Base-by-base conservation (phyloP, 257 asterid species). In the Linaria vulgaris region DNA sequence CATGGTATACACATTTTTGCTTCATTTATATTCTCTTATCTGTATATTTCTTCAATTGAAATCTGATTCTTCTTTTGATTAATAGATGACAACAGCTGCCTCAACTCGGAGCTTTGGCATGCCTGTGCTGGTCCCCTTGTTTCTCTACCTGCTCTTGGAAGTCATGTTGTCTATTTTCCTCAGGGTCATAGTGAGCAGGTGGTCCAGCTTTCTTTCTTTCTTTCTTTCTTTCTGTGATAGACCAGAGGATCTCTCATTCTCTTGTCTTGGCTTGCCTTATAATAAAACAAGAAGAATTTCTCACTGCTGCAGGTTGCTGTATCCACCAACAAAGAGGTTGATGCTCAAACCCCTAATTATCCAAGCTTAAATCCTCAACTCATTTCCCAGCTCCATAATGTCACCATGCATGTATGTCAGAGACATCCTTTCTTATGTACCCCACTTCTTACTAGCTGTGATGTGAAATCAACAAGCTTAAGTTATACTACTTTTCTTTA, bases 41-140 rank as follows among this genome's bases (percentile, higher is more conserved):
- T n/a, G n/a, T n/a, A n/a, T n/a, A n/a, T n/a, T n/a, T n/a, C n/a
- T n/a, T n/a, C n/a, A n/a, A n/a, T 39, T 58, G 55, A 21, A 38
- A 47, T 38, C 22, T 68, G 30, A 63, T 60, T 71, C 58, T 63
- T 57, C 49, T 24, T 59, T 53, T 53, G 61, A 70, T 49, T 56
- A 51, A 72, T 77, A 79, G 90, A 86, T 14, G 87, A 81, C 21
- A 76, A 78, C 25, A 83, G 68, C 67, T 81, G 84, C 77, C 56
- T 88, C 15, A 88, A 85, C 69, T 85, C 90, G 24, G 95, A 88
- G 74, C 95, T 88, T 22, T 88, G 96, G 96, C 96, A 88, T 80
- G 96, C 96, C 39, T 88, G 96, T 80, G 87, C 96, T 17, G 96
- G 96, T 72, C 96, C 96, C 71, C 95, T 88, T 66, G 95, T 88